Conservation (phyloP, 163 green algal species). For the Chlamydomonas reinhardtii region DNA sequence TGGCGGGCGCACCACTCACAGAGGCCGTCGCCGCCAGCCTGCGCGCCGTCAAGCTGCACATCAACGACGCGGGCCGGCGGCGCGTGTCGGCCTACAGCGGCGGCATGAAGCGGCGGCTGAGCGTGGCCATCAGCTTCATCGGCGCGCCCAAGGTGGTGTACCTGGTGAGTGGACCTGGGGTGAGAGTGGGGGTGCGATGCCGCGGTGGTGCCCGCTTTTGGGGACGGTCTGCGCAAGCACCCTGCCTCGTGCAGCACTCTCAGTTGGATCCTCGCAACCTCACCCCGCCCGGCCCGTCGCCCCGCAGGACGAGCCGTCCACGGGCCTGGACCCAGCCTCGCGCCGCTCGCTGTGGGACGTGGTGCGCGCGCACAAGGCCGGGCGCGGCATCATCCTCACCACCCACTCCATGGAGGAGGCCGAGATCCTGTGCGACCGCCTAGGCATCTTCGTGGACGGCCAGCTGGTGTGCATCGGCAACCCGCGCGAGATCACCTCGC, state of each 20-base stretch:
- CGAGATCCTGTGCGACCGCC: constrained; percentile 74
- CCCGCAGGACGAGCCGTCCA: constrained; percentile 51
- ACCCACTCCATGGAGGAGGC: constrained; percentile 90
- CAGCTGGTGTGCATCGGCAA: constrained; percentile 91
- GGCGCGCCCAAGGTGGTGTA: constrained; percentile 78
- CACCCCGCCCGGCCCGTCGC: constrained; percentile 20
- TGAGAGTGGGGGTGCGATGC: constrained; percentile 5
- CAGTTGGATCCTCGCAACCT: too few relatives aligned
- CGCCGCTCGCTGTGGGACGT: constrained; percentile 91
- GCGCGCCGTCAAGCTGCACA: constrained; percentile 80
- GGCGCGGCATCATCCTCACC: constrained; percentile 85
- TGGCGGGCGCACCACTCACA: constrained; percentile 68
- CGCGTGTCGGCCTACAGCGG: constrained; percentile 70
- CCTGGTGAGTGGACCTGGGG: constrained; percentile 48
- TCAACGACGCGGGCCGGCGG: constrained; percentile 78
- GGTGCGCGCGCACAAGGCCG: constrained; percentile 85
- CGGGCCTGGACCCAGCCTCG: constrained; percentile 79
- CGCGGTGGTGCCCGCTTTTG: too few relatives aligned
- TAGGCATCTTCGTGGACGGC: constrained; percentile 98
- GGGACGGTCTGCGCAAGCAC: too few relatives aligned
- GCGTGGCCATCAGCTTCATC: constrained; percentile 87
- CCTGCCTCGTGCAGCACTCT: too few relatives aligned
- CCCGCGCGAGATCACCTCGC: constrained; percentile 77
- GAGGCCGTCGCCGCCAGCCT: constrained; percentile 74
- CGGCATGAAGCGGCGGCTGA: constrained; percentile 84